Conservation (phyloP, 2,329 filamentous ascomycete genomes). For the Leptographium radiaticola region DNA sequence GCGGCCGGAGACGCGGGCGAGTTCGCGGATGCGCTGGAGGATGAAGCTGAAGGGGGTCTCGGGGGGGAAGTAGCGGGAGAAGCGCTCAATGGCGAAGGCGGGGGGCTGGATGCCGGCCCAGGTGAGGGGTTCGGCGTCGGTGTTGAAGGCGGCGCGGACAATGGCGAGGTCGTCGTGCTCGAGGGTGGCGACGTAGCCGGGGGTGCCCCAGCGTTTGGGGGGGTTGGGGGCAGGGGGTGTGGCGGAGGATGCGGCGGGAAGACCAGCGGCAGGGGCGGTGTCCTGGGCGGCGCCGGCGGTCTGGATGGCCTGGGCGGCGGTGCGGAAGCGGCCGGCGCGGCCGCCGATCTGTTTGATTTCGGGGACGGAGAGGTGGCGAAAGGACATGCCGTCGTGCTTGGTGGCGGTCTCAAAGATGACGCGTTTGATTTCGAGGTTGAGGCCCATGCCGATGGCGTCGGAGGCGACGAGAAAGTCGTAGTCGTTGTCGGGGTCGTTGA, state of each 20-base stretch:
- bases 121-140: slow-evolving; percentile 51
- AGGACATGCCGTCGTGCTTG: slow-evolving; percentile 54
- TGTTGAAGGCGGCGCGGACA: slow-evolving; percentile 49
- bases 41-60: slow-evolving; percentile 75
- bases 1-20: slow-evolving; percentile 46
- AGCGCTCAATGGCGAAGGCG: slow-evolving; percentile 54
- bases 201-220: slow-evolving; percentile 6
- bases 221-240: too few relatives aligned
- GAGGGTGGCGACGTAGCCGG: slow-evolving; percentile 70
- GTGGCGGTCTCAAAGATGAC: slow-evolving; percentile 70
- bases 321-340: slow-evolving; percentile 74
- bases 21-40: slow-evolving; percentile 58
- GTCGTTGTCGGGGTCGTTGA: slow-evolving; percentile 91
- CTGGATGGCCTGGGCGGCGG: slow-evolving; percentile 44
- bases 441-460: slow-evolving; percentile 83
- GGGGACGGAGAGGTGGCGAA: slow-evolving; percentile 50
- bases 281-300: not conserved
- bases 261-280: too few relatives aligned
- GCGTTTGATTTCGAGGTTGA: slow-evolving; percentile 85
- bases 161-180: slow-evolving; percentile 53
- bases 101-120: slow-evolving; percentile 67
- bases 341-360: slow-evolving; percentile 94
- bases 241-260: too few relatives aligned
- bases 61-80: slow-evolving; percentile 69
- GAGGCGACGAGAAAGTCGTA: slow-evolving; percentile 82